phyloP scores from a whole-genome alignment of 345 rosid species.

The Salix brachista region DNA sequence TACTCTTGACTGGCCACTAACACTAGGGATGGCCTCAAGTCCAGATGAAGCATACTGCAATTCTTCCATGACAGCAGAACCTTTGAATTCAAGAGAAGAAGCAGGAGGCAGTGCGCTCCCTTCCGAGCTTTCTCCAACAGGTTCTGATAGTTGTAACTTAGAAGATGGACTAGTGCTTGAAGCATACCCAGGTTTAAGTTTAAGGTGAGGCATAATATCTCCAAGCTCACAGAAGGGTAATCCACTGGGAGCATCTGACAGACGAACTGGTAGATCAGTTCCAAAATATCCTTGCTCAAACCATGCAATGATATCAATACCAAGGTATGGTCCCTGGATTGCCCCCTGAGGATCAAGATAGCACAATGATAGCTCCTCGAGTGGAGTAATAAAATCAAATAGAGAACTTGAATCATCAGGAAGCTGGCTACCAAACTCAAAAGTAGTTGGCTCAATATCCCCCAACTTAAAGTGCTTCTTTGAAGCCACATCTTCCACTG shows the following conservation, averaged over 20 bases:
- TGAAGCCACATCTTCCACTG: slow-evolving; percentile 8
- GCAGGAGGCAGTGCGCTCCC: slow-evolving; percentile 2
- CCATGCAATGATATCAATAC: slow-evolving; percentile 25
- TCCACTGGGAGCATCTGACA: slow-evolving; percentile 22
- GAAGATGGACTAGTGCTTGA: not conserved
- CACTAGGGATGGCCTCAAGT: slow-evolving; percentile 13
- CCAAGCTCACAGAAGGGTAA: slow-evolving; percentile 22
- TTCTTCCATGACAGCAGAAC: slow-evolving; percentile 9
- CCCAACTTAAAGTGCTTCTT: not conserved
- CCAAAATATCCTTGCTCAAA: slow-evolving; percentile 32
- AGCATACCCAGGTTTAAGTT: slow-evolving; percentile 8
- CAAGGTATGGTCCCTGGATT: slow-evolving; percentile 25
- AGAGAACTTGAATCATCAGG: slow-evolving; percentile 15
- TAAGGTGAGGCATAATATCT: slow-evolving; percentile 22
- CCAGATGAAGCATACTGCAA: slow-evolving; percentile 20
- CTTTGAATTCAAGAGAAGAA: slow-evolving; percentile 13
- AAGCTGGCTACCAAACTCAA: slow-evolving; percentile 7
- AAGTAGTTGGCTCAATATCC: not conserved
- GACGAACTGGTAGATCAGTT: slow-evolving; percentile 23
- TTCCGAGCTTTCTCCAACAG: slow-evolving; percentile 19
- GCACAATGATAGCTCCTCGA: slow-evolving; percentile 16
- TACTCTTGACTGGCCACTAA: slow-evolving; percentile 14
- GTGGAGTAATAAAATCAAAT: not conserved
- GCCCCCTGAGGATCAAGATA: slow-evolving; percentile 23
- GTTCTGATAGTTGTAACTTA: slow-evolving; percentile 19